Base-by-base conservation (phyloP, 1,284 basidiomycete genomes). In the Ganoderma multipileum region DNA sequence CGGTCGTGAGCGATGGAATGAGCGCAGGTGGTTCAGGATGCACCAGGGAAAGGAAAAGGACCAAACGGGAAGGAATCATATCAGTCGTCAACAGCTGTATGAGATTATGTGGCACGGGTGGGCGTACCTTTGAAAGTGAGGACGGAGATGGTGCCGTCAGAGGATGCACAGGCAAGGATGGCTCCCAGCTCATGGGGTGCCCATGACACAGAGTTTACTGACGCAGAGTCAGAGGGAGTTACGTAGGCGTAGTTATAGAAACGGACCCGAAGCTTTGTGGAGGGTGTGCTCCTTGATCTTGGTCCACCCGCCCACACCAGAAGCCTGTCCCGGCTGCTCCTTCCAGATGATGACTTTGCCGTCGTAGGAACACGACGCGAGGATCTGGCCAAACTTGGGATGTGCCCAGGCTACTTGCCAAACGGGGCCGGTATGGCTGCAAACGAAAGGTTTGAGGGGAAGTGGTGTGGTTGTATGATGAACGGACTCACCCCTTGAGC, bases 321-420 rank as follows among this genome's bases (percentile, higher is more conserved):
- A 81, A 20, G 87, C 87, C 71, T 87, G 87, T 0, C 83, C 85
- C 71, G 82, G 68, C 74, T 91, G 91, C 76, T 99, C 96, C 80
- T 98, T 98, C 97, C 98, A 99, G 74, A 99, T 97, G 80, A 99
- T 89, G 57, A 99, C 97, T 77, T 98, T 96, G 64, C 97, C 97
- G 76, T 99, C 97, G 81, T 99, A 99, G 5, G 97, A 98, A 79
- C 95, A 98, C 42, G 95, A 97, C 23, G 97, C 97, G 62, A 99
- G 90, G 77, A 99, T 98, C 72, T 95, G 92, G 1, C 97, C 97
- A 75, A 95, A 97, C 79, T 96, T 97, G 8, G 98, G 97, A 77
- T 99, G 97, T 8, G 95, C 97, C 98, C 97, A 99, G n/a, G 96
- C 90, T 61, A 99, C 92, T 80, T 98, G 96, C 97, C 97, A 99